phyloP scores from a whole-genome alignment of 352 stramenopile genomes.

The Globisporangium irregulare region DNA sequence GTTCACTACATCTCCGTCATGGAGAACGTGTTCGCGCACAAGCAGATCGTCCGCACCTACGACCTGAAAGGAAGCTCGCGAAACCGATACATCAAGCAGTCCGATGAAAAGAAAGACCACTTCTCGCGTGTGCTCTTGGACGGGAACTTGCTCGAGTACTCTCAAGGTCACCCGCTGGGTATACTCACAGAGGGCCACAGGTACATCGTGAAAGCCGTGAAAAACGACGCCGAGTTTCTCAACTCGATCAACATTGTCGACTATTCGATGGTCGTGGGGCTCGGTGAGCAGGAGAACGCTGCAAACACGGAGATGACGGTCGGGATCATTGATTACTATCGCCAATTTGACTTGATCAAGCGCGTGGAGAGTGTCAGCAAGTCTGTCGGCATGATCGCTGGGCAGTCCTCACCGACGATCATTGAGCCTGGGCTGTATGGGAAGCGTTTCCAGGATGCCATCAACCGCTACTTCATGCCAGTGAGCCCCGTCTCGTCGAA shows the following conservation, averaged over 20 bases:
- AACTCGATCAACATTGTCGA: slow-evolving; percentile 99
- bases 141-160: slow-evolving; percentile 84
- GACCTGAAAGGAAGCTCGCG: slow-evolving; percentile 98
- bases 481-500: slow-evolving; percentile 82
- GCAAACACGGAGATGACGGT: slow-evolving; percentile 87
- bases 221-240: slow-evolving; percentile 97
- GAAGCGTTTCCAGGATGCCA: slow-evolving; percentile 94
- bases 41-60: slow-evolving; percentile 93
- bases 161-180: slow-evolving; percentile 68
- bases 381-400: slow-evolving; percentile 97
- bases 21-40: slow-evolving; percentile 97
- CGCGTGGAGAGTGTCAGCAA: slow-evolving; percentile 98
- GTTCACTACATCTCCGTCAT: slow-evolving; percentile 92
- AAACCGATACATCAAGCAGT: slow-evolving; percentile 88
- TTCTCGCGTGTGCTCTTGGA: slow-evolving; percentile 67
- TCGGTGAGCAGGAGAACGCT: slow-evolving; percentile 37
- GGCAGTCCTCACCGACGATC: slow-evolving; percentile 96
- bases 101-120: slow-evolving; percentile 19
- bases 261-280: slow-evolving; percentile 97
- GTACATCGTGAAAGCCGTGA: slow-evolving; percentile 85
- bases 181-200: slow-evolving; percentile 70
- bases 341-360: slow-evolving; percentile 99
- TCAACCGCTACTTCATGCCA: slow-evolving; percentile 97
- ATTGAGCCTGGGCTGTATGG: slow-evolving; percentile 97
- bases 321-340: slow-evolving; percentile 99